Percentiles rank a stretch among this genome's conserved stretches.
These are phyloP conservation scores for Salvia hispanica DNA, from an alignment of 257 asterid genomes.

Conservation along the genomic window DNA sequence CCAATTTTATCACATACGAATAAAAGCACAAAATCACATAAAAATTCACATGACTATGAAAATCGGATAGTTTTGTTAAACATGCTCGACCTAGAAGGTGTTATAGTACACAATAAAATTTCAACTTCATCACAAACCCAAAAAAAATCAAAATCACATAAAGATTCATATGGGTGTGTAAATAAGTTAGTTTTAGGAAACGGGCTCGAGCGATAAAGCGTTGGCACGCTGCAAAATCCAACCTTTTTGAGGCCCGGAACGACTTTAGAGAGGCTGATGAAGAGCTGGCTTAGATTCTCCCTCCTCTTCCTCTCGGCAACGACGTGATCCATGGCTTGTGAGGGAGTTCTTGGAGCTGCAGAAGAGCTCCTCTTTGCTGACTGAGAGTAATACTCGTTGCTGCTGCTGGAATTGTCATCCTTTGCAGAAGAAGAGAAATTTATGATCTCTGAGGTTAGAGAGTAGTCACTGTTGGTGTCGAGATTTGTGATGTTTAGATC, in stretches of 20 bases:
- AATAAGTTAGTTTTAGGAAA: background rate
- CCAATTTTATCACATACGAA: no score
- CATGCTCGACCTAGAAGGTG: no score
- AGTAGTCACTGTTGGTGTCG: slow-evolving; percentile 13
- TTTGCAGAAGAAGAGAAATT: slow-evolving; percentile 32
- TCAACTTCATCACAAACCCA: no score
- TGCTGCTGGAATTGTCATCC: slow-evolving; percentile 13
- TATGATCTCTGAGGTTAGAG: slow-evolving; percentile 30
- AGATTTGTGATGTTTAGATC: background rate
- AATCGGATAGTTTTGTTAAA: no score
- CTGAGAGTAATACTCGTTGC: background rate
- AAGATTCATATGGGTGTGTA: background rate
- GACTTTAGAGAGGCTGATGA: slow-evolving; percentile 56
- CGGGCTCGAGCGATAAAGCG: background rate
- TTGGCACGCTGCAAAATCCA: background rate
- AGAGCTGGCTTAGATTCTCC: slow-evolving; percentile 52
- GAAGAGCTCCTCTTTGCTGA: background rate
- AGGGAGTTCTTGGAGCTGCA: slow-evolving; percentile 28
- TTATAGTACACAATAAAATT: no score
- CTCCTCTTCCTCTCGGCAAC: slow-evolving; percentile 65
- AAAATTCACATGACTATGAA: no score
- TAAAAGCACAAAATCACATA: no score
- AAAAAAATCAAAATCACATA: background rate
- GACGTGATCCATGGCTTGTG: slow-evolving; percentile 60
- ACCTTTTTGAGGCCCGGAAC: slow-evolving; percentile 78